These are phyloP conservation scores for Lentinus tigrinus DNA, from an alignment of 768 basidiomycete genomes.

Conservation along the genomic window DNA sequence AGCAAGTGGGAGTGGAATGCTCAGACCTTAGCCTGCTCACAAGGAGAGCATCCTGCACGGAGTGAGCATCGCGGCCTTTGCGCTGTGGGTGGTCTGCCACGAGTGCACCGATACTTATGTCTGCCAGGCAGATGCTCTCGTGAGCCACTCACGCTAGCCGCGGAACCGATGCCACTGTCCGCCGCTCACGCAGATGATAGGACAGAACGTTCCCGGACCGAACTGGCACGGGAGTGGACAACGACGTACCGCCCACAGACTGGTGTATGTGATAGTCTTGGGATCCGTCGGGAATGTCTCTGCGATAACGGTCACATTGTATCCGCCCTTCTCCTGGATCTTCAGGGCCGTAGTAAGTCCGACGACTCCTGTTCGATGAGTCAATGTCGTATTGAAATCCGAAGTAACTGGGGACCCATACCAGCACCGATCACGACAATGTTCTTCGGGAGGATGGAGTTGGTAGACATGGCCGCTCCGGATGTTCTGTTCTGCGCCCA, in stretches of 20 bases:
- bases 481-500: neutral
- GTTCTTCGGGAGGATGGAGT: slow-evolving; percentile 19
- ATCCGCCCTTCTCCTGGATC: slow-evolving; percentile 61
- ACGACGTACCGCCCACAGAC: slow-evolving; percentile 73
- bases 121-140: no score
- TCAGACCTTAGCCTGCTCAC: no score
- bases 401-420: slow-evolving; percentile 16
- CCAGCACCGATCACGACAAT: slow-evolving; percentile 43
- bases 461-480: slow-evolving; percentile 1
- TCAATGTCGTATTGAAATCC: neutral
- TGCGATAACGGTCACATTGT: slow-evolving; percentile 68
- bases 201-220: no score
- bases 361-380: slow-evolving; percentile 55
- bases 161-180: no score
- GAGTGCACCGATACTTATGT: no score
- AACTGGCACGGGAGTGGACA: no score
- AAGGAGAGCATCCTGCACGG: neutral
- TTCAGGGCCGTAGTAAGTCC: slow-evolving; percentile 75
- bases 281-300: slow-evolving; percentile 72
- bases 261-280: slow-evolving; percentile 73
- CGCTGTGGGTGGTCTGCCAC: no score
- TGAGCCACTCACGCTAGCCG: no score
- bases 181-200: neutral
- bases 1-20: no score
- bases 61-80: neutral